Conservation (phyloP, 352 stramenopile species). For the Globisporangium echinulatum region DNA sequence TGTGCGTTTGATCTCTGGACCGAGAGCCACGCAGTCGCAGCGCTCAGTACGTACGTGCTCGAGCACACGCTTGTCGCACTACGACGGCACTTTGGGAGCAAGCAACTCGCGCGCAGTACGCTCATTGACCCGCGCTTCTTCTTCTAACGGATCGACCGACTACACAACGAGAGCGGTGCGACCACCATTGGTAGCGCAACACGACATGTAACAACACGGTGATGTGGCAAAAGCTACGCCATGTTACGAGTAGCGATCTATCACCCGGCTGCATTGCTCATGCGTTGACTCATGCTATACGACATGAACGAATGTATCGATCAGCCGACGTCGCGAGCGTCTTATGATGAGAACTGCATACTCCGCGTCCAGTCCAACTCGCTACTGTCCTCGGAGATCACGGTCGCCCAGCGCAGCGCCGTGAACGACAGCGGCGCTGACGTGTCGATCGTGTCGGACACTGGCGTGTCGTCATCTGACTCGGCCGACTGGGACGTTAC, state of each 20-base stretch:
- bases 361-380: conserved; percentile 74
- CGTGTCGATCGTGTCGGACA: too few relatives aligned
- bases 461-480: too few relatives aligned
- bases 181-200: too few relatives aligned
- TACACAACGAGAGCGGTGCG: too few relatives aligned
- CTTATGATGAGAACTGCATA: conserved; percentile 36
- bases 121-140: conserved; percentile 67
- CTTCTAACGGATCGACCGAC: conserved; percentile 26
- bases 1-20: conserved; percentile 59
- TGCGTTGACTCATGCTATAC: too few relatives aligned
- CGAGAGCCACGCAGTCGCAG: conserved; percentile 56
- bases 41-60: conserved; percentile 54
- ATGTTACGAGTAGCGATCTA: too few relatives aligned
- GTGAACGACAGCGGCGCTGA: conserved; percentile 44
- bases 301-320: too few relatives aligned
- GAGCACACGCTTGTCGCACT: conserved; percentile 30
- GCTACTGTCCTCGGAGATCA: conserved; percentile 80
- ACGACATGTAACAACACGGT: too few relatives aligned
- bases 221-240: too few relatives aligned
- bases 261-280: too few relatives aligned
- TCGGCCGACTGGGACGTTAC: too few relatives aligned
- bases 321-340: too few relatives aligned
- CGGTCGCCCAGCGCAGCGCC: conserved; percentile 65
- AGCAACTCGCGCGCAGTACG: conserved; percentile 44
- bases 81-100: conserved; percentile 31